These are phyloP conservation scores for Medicago lupulina DNA, from an alignment of 306 rosid genomes.

Conservation along the genomic window DNA sequence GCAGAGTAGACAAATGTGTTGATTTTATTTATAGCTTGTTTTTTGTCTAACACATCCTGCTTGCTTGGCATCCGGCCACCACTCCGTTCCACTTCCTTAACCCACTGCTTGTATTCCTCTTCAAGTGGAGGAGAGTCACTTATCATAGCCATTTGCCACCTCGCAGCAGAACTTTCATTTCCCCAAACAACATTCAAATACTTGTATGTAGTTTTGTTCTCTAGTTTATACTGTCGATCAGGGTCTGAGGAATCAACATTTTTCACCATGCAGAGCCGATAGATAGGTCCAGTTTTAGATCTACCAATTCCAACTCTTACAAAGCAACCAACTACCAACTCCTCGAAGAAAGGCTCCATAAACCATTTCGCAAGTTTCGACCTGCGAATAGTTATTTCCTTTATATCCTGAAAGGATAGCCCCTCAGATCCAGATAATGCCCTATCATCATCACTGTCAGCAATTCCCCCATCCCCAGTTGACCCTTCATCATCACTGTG, in stretches of 20 bases:
- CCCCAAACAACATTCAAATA: constrained; percentile 94
- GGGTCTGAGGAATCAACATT: constrained; percentile 91
- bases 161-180: constrained; percentile 85
- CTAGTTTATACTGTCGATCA: constrained; percentile 78
- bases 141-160: constrained; percentile 99
- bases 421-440: constrained; percentile 61
- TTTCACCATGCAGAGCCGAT: constrained; percentile 90
- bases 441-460: constrained; percentile 85
- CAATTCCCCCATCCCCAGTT: constrained; percentile 74
- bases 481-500: constrained; percentile 81
- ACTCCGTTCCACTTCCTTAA: constrained; percentile 83
- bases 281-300: constrained; percentile 81
- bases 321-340: constrained; percentile 93
- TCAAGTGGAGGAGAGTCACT: constrained; percentile 80
- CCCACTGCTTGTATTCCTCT: constrained; percentile 89
- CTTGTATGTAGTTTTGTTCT: constrained; percentile 79
- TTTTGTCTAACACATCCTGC: constrained; percentile 68
- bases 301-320: constrained; percentile 97
- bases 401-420: constrained; percentile 77
- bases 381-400: constrained; percentile 81
- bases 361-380: constrained; percentile 91
- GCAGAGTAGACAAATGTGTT: constrained; percentile 85
- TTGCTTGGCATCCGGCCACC: constrained; percentile 83
- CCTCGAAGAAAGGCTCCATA: constrained; percentile 97
- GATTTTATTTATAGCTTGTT: constrained; percentile 72